phyloP scores from a whole-genome alignment of 352 stramenopile genomes.

The Globisporangium spinosum region DNA sequence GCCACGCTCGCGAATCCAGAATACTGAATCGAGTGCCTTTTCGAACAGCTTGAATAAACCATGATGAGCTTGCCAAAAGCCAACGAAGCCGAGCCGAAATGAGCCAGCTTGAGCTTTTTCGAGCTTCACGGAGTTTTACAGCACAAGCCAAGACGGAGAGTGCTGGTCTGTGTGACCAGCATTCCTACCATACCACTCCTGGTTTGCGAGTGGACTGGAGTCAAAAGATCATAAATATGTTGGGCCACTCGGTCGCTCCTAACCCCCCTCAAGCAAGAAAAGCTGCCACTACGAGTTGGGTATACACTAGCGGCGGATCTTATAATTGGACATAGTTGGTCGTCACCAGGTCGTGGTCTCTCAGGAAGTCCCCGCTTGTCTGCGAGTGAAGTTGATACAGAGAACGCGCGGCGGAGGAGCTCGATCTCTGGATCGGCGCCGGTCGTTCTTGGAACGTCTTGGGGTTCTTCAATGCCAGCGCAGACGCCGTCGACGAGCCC shows the following conservation, averaged over 20 bases:
- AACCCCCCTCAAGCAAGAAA: background rate
- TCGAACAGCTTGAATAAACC: too few relatives aligned
- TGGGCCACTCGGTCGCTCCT: background rate
- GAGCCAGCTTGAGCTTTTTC: too few relatives aligned
- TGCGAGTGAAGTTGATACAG: slow-evolving; percentile 4
- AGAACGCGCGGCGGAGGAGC: background rate
- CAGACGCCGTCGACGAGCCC: background rate
- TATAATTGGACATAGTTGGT: slow-evolving; percentile 2
- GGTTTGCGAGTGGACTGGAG: too few relatives aligned
- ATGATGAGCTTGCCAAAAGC: too few relatives aligned
- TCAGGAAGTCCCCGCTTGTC: background rate
- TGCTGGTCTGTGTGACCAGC: too few relatives aligned
- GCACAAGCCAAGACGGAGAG: too few relatives aligned
- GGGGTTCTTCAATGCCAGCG: background rate
- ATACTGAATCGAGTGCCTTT: too few relatives aligned
- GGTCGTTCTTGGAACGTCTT: background rate
- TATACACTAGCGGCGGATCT: background rate
- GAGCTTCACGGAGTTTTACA: too few relatives aligned
- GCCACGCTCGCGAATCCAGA: too few relatives aligned
- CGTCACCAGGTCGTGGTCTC: background rate
- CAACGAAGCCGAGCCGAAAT: too few relatives aligned
- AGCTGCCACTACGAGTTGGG: background rate
- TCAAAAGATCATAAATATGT: background rate
- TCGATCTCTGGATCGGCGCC: background rate
- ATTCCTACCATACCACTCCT: too few relatives aligned